A percentile compares a stretch with the other conserved stretches of the same genome.
phyloP scores from a whole-genome alignment of 78 protist genomes.

The Dictyostelium intermedium region DNA sequence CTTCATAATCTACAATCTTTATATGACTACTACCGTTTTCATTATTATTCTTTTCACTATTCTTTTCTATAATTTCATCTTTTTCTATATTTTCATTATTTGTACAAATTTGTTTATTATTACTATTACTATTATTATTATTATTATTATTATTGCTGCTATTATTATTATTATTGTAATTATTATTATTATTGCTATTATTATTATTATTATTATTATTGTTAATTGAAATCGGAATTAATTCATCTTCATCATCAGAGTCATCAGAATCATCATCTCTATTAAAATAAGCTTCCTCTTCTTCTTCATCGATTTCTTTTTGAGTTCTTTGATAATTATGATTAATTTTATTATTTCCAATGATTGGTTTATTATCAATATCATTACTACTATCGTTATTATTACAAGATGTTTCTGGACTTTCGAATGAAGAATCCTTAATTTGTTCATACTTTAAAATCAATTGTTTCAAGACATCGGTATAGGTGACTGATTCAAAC shows the following conservation, averaged over 20 bases:
- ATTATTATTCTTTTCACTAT: neutral
- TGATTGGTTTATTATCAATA: neutral
- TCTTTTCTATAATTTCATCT: neutral
- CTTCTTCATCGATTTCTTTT: conserved; percentile 39
- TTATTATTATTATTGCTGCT: no score
- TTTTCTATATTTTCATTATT: neutral
- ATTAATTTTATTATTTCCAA: neutral
- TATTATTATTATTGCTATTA: no score
- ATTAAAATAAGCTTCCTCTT: conserved; percentile 30
- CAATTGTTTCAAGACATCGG: conserved; percentile 70
- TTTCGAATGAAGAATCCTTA: neutral
- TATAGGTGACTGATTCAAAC: conserved; percentile 47
- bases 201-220: neutral
- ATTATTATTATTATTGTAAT: no score
- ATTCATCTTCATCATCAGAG: neutral
- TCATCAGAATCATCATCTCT: conserved; percentile 25
- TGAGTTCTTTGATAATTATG: conserved; percentile 26
- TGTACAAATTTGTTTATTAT: neutral
- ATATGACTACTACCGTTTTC: neutral
- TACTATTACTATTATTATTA: neutral
- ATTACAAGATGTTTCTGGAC: conserved; percentile 51
- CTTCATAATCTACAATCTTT: conserved; percentile 20
- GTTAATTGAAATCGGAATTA: no score
- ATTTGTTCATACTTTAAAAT: conserved; percentile 68
- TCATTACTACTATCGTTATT: neutral